Evolutionary conservation across 495 filamentous ascomycete species (phyloP), one percentile per base, ranked within the genome.

Genomic region (Penicillium paxilli): DNA sequence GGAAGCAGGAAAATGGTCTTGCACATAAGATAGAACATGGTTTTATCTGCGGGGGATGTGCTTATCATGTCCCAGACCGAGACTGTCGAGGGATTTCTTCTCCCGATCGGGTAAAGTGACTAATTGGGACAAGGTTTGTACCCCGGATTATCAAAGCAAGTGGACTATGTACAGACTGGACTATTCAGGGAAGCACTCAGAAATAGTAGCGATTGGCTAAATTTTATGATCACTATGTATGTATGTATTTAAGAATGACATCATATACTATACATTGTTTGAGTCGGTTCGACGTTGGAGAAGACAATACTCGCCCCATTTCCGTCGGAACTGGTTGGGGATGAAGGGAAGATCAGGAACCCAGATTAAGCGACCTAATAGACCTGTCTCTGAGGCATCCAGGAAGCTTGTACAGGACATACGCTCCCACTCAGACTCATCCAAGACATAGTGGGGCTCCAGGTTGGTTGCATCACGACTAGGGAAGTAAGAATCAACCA

Each of bases 401-500:
- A 99, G 74, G 64, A 98, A 98, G 11, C 73, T 76, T 53, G 82
- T 67, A 65, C 95, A 97, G 19, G 80, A 73, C 21, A 96, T 68
- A 28, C 74, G 71, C 53, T 92, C 83, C 94, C 94, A 98, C 7
- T 79, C 77, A 10, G 82, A 65, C 38, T 67, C 67, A 57, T 96
- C 87, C 8, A 84, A 70, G 8, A 87, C 73, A 57, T 93, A 92
- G 56, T 88, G 77, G 3, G 91, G 90, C 62, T 97, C 92, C 4
- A 86, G 80, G 4, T 75, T 71, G 16, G 83, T 76, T 10, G 71
- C 52, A 12, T 67, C 71, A 22, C 76, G 69, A 41, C 76, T 76
- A 0, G 89, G 84, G 58, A 93, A 92, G 51, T 87, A 84, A 3
- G 90, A 94, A 67, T 98, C 94, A 30, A 98, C 86, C 14, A 98